Evolutionary conservation across 129 eudicot species (phyloP).

Genomic region (Solidago caesia): DNA sequence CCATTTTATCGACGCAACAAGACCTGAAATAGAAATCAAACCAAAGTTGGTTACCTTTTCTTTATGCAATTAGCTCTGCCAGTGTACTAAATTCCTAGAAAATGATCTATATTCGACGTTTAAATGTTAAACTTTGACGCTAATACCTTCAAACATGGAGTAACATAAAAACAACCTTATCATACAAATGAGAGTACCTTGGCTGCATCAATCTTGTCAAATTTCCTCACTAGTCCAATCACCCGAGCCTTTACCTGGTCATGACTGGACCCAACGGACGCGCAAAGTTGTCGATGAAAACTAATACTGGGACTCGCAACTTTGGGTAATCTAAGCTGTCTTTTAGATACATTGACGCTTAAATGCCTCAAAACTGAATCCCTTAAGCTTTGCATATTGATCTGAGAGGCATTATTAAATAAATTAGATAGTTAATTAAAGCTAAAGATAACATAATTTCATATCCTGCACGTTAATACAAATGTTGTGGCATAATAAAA

Average conservation of each 20-base stretch:
- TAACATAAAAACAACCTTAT: constrained; percentile 20
- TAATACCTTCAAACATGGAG: not conserved
- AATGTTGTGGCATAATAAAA: too few relatives aligned
- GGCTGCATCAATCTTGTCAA: constrained; percentile 62
- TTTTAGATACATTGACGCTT: constrained; percentile 41
- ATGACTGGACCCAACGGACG: constrained; percentile 35
- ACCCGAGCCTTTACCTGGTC: constrained; percentile 60
- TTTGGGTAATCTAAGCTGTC: constrained; percentile 8
- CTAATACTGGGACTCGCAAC: constrained; percentile 22
- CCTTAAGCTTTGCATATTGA: constrained; percentile 62
- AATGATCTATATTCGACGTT: too few relatives aligned
- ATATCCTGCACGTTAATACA: too few relatives aligned
- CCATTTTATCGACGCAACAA: too few relatives aligned
- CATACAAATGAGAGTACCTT: constrained; percentile 42
- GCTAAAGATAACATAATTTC: not conserved
- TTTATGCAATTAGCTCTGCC: too few relatives aligned
- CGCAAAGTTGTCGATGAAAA: constrained; percentile 41
- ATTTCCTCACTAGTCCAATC: constrained; percentile 68
- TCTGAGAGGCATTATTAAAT: not conserved
- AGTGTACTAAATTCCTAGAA: too few relatives aligned
- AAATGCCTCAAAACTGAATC: constrained; percentile 46
- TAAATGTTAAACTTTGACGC: not conserved
- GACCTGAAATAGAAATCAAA: too few relatives aligned
- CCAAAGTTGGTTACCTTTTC: too few relatives aligned
- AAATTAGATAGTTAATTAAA: not conserved